Evolutionary conservation across 2,329 filamentous ascomycete species (phyloP).

Genomic region (Graphilbum sp.): DNA sequence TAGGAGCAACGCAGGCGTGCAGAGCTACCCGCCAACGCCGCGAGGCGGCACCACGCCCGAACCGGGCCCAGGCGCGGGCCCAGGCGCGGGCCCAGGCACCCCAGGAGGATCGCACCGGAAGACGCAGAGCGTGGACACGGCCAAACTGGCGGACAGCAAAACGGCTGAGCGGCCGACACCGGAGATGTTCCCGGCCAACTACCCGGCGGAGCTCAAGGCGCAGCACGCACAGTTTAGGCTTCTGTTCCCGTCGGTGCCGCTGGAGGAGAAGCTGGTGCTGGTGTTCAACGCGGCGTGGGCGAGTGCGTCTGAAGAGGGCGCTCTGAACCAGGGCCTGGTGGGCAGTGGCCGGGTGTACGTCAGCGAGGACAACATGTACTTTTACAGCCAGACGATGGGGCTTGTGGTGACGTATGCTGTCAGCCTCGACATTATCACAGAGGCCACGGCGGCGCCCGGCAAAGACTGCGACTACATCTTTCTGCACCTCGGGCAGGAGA

Average conservation of each 20-base stretch:
- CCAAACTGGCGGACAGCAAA: constrained; percentile 15
- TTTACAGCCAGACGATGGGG: constrained; percentile 90
- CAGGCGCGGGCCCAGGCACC: constrained; percentile 6
- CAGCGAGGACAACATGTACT: constrained; percentile 76
- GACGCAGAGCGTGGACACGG: constrained; percentile 24
- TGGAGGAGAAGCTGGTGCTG: constrained; percentile 68
- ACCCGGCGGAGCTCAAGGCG: constrained; percentile 64
- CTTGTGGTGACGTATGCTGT: constrained; percentile 72
- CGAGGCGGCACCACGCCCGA: background rate
- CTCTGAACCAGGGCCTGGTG: constrained; percentile 35
- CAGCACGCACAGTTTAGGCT: constrained; percentile 91
- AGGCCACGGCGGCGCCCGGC: constrained; percentile 80
- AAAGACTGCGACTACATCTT: constrained; percentile 88
- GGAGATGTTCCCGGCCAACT: constrained; percentile 54
- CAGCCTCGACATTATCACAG: constrained; percentile 58
- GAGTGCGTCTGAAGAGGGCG: constrained; percentile 29
- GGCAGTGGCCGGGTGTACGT: constrained; percentile 67
- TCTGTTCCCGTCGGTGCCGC: constrained; percentile 66
- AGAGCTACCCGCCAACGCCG: background rate
- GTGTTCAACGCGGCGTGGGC: constrained; percentile 87
- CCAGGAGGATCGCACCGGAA: constrained; percentile 20
- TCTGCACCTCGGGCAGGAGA: constrained; percentile 53
- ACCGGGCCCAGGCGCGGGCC: constrained; percentile 6
- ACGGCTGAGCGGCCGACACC: constrained; percentile 20
- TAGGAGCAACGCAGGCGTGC: background rate